These are phyloP conservation scores for Scalesia atractyloides DNA, from an alignment of 129 eudicot genomes.

Conservation along the genomic window DNA sequence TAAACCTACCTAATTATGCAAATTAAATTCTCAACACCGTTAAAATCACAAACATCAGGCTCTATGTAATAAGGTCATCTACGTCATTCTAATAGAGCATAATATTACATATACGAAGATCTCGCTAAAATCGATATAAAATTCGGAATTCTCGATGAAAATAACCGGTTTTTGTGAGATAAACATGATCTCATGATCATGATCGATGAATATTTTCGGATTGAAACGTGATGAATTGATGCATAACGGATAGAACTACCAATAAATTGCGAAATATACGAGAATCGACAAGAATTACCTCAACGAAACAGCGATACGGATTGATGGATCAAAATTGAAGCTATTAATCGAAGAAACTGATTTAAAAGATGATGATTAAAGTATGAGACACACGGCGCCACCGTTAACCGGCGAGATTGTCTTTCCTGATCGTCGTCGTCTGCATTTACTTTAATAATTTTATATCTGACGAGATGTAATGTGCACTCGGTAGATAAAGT, in stretches of 20 bases:
- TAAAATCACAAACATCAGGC: constrained; percentile 4
- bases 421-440: constrained; percentile 33
- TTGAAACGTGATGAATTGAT: constrained; percentile 3
- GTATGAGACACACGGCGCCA: constrained; percentile 39
- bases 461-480: constrained; percentile 19
- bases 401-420: constrained; percentile 54
- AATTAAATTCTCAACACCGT: not conserved
- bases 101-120: not conserved
- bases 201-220: not conserved
- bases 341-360: constrained; percentile 1
- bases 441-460: constrained; percentile 8
- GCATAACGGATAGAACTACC: not conserved
- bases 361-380: constrained; percentile 11
- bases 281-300: constrained; percentile 18
- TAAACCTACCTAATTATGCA: constrained; percentile 4
- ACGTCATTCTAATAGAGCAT: not conserved
- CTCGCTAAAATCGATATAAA: not conserved
- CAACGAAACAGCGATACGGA: constrained; percentile 17
- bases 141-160: not conserved
- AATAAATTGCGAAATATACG: constrained; percentile 8
- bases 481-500: constrained; percentile 1
- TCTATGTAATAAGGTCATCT: constrained; percentile 1
- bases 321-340: constrained; percentile 14
- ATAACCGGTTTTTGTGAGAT: constrained; percentile 21
- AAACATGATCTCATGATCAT: not conserved